Percentiles rank a stretch among this genome's conserved stretches.
These are phyloP conservation scores for Dioszegia hungarica DNA, from an alignment of 768 basidiomycete species.

Conservation along the genomic window DNA sequence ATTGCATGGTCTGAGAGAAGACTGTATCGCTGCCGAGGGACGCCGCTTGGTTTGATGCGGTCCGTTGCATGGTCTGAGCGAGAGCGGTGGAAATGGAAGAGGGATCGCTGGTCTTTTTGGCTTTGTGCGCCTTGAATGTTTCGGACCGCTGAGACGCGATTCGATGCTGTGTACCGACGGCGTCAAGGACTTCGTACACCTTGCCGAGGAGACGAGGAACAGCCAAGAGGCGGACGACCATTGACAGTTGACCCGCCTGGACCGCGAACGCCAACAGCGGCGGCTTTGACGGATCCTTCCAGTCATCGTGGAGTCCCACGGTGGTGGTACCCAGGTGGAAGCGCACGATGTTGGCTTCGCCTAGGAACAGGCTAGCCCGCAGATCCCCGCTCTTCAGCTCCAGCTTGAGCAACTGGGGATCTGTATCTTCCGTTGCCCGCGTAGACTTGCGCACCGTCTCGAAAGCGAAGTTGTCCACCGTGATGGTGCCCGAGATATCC, in stretches of 20 bases:
- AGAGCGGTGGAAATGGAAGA: conserved; percentile 36
- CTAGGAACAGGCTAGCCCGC: conserved; percentile 27
- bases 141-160: conserved; percentile 38
- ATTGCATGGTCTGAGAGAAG: conserved; percentile 28
- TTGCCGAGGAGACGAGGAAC: conserved; percentile 36
- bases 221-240: conserved; percentile 36
- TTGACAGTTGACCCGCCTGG: conserved; percentile 38
- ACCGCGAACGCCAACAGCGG: conserved; percentile 43
- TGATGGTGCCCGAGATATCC: conserved; percentile 40
- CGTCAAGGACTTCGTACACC: conserved; percentile 28
- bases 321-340: conserved; percentile 35
- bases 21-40: neutral
- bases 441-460: conserved; percentile 30
- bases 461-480: conserved; percentile 30
- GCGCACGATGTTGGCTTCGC: conserved; percentile 32
- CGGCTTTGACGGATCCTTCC: conserved; percentile 26
- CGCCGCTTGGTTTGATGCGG: neutral
- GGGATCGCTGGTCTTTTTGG: conserved; percentile 26
- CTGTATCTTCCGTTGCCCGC: conserved; percentile 11
- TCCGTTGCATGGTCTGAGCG: conserved; percentile 33
- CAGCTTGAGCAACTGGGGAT: conserved; percentile 36
- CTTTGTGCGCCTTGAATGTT: conserved; percentile 25
- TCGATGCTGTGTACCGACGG: conserved; percentile 25
- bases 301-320: conserved; percentile 45
- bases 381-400: conserved; percentile 30